Percentiles rank a stretch among this genome's conserved stretches.
These are phyloP conservation scores for Lactifluus subvellereus DNA, from an alignment of 768 basidiomycete genomes.

Conservation along the genomic window DNA sequence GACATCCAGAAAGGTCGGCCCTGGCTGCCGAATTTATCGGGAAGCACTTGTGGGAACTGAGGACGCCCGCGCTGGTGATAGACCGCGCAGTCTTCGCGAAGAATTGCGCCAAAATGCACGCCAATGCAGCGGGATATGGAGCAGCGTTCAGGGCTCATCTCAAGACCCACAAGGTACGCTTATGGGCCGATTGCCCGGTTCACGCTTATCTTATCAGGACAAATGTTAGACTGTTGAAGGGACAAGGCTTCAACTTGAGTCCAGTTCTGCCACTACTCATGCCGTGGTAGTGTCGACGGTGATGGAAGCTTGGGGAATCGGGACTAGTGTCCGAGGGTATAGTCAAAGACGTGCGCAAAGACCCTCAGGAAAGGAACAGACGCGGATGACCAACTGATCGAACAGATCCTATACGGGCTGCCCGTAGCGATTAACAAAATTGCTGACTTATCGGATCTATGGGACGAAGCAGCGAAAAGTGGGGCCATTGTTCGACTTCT, in stretches of 20 bases:
- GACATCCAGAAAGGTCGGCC: conserved; percentile 42
- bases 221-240: conserved; percentile 62
- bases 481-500: conserved; percentile 63
- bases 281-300: conserved; percentile 78
- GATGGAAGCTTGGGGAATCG: conserved; percentile 69
- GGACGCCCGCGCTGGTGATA: conserved; percentile 75
- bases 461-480: conserved; percentile 46
- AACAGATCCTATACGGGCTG: conserved; percentile 74
- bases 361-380: conserved; percentile 1
- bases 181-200: background rate
- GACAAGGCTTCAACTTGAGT: conserved; percentile 58
- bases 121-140: conserved; percentile 57
- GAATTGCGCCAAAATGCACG: conserved; percentile 72
- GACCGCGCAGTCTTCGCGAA: conserved; percentile 64
- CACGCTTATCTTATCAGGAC: background rate
- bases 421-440: conserved; percentile 69
- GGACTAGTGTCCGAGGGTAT: conserved; percentile 66
- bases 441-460: conserved; percentile 56
- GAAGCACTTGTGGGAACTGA: conserved; percentile 46
- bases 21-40: conserved; percentile 54
- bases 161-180: conserved; percentile 71
- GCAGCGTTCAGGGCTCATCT: conserved; percentile 76
- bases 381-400: conserved; percentile 6
- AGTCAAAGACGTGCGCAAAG: conserved; percentile 54
- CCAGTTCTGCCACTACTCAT: conserved; percentile 45